Evolutionary conservation across 805 yeast genomes (phyloP), one percentile per base, ranked within the genome.

Genomic region (Candida mattraensis): DNA sequence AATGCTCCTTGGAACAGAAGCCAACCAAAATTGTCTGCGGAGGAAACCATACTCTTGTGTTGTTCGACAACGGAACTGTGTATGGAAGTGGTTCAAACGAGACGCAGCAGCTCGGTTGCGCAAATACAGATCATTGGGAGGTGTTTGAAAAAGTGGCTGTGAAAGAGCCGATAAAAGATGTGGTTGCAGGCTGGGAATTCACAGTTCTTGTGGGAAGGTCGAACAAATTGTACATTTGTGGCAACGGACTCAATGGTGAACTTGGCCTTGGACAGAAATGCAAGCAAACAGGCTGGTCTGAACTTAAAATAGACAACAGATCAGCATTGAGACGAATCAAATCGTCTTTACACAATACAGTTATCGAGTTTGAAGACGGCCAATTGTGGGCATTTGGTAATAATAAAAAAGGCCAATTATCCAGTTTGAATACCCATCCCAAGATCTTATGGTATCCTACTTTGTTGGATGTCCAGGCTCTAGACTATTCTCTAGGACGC

Each of bases 171-270:
- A 69, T 83, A 77, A 54, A 45, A 17, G 64, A 69, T 35, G 69
- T 76, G 1, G 66, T 78, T 3, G 81, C 91, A 26, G 95, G 96
- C 0, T 91, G 95, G 94, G 91, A 81, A 42, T 85, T 67, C 49
- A 69, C 83, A 0, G 59, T 83, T 0, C 57, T 83, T 3, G 69
- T 81, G 0, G 63, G 68, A 27, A 36, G 25, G 0, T 32, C 54
- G 0, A 63, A 69, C 34, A 59, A 58, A 5, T 50, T 87, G 0
- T 77, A 59, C 50, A 61, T 68, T 0, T 63, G 77, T 43, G 96
- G 96, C 0, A 22, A 41, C 5, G 96, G 95, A 0, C 56, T 61
- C 0, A 76, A 76, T 39, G 95, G 96, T 0, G 95, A 87, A 52
- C 61, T 87, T 21, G 96, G 95, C 0, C 42, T 62, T 7, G 80